Percentiles rank a stretch among this genome's conserved stretches.
These are phyloP conservation scores for Beauveria caledonica DNA, from an alignment of 2,329 filamentous ascomycete species.

Conservation along the genomic window DNA sequence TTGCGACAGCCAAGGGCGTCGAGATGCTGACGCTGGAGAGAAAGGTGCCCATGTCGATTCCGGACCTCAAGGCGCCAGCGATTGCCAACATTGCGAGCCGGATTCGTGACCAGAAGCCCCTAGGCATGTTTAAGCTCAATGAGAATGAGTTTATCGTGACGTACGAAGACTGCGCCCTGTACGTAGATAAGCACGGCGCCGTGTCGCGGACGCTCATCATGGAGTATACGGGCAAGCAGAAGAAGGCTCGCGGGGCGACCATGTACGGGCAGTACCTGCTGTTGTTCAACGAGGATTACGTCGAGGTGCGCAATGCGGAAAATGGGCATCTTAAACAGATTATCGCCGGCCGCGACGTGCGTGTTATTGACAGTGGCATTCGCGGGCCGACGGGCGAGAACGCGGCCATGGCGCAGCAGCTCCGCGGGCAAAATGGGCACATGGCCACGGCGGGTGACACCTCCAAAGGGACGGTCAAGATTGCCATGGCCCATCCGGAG, in stretches of 20 bases:
- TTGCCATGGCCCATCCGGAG: constrained; percentile 92
- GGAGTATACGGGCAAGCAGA: constrained; percentile 91
- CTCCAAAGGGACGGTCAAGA: constrained; percentile 74
- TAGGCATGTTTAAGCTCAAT: constrained; percentile 94
- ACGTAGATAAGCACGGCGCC: constrained; percentile 96
- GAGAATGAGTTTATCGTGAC: constrained; percentile 88
- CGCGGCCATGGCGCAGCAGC: constrained; percentile 26
- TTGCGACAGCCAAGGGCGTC: constrained; percentile 84
- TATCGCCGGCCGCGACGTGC: constrained; percentile 83
- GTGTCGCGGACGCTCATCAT: constrained; percentile 91
- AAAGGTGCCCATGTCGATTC: constrained; percentile 90
- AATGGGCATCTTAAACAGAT: constrained; percentile 91
- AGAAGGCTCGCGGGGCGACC: constrained; percentile 71
- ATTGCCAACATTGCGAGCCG: constrained; percentile 80
- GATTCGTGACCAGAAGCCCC: constrained; percentile 71
- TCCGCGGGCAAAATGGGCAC: constrained; percentile 27
- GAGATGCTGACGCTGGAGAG: constrained; percentile 96
- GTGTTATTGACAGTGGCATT: constrained; percentile 79
- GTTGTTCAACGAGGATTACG: constrained; percentile 91
- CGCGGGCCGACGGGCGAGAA: constrained; percentile 49
- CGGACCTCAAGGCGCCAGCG: constrained; percentile 69
- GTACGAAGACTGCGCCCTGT: constrained; percentile 94
- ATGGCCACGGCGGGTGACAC: constrained; percentile 32
- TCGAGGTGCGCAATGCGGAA: constrained; percentile 93
- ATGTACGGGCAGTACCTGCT: constrained; percentile 88